Percentiles rank a stretch among this genome's conserved stretches.
phyloP scores from a whole-genome alignment of 179 eudicot genomes.

The Gypsophila paniculata region DNA sequence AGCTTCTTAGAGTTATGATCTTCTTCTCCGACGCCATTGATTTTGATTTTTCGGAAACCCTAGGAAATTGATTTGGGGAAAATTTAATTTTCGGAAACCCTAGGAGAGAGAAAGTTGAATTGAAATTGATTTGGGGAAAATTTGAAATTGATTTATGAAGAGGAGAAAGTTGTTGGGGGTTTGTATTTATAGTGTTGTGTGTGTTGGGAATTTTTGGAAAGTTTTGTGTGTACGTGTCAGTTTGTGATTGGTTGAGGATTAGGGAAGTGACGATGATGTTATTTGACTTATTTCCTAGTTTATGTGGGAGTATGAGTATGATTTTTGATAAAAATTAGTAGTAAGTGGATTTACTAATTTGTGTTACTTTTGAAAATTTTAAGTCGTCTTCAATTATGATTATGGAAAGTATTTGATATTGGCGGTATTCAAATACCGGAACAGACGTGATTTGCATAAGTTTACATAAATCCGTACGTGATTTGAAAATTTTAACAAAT shows the following conservation, averaged over 20 bases:
- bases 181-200: not conserved
- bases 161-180: not conserved
- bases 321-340: no score
- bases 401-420: no score
- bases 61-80: constrained; percentile 2
- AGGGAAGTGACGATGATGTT: no score
- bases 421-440: no score
- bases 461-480: no score
- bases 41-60: constrained; percentile 25
- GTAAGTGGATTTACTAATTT: no score
- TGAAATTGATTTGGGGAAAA: not conserved
- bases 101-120: constrained; percentile 23
- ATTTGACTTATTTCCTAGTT: no score
- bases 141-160: not conserved
- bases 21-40: constrained; percentile 31
- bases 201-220: not conserved
- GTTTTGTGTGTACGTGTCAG: not conserved
- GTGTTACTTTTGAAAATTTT: no score
- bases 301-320: no score
- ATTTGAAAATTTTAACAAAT: no score
- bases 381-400: no score
- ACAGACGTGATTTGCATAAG: no score
- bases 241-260: not conserved
- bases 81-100: constrained; percentile 29
- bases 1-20: constrained; percentile 28